Evolutionary conservation across 106 monocot species (phyloP).

Genomic region (Hemerocallis citrina): DNA sequence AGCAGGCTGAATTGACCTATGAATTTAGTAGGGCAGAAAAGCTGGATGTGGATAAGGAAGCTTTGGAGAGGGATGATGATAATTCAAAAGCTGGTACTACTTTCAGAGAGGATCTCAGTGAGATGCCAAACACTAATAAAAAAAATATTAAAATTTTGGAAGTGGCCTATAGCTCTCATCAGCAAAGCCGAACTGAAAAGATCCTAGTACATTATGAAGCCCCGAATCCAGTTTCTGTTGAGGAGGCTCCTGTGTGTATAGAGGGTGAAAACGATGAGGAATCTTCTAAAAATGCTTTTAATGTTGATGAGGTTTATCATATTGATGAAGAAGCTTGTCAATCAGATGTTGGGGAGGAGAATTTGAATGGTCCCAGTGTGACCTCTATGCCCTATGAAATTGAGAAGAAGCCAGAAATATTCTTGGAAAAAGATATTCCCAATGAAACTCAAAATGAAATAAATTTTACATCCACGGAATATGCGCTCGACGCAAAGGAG

Average conservation of each 20-base stretch:
- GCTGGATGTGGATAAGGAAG: conserved; percentile 9
- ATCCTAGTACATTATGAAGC: conserved; percentile 4
- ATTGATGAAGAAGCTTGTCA: conserved; percentile 7
- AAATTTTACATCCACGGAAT: conserved; percentile 5
- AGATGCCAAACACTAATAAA: conserved; percentile 4
- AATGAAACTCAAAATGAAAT: conserved; percentile 15
- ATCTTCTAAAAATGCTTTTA: conserved; percentile 4
- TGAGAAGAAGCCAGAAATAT: conserved; percentile 1
- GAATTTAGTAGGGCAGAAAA: conserved; percentile 19
- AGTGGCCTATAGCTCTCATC: not conserved
- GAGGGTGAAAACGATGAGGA: conserved; percentile 12
- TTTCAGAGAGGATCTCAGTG: conserved; percentile 12
- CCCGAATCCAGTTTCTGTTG: conserved; percentile 4
- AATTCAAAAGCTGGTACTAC: conserved; percentile 8
- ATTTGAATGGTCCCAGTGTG: conserved; percentile 2
- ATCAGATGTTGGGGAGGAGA: conserved; percentile 5
- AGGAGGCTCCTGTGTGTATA: conserved; percentile 6
- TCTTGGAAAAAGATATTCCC: not conserved
- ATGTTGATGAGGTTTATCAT: conserved; percentile 10
- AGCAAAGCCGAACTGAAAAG: conserved; percentile 7
- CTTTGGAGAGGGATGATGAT: conserved; percentile 1
- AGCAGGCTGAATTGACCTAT: conserved; percentile 6
- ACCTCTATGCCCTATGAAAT: conserved; percentile 1
- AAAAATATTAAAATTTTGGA: conserved; percentile 7
- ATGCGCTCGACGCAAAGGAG: not conserved